Evolutionary conservation across 2,329 filamentous ascomycete species (phyloP).

Genomic region (Aspergillus sp.): DNA sequence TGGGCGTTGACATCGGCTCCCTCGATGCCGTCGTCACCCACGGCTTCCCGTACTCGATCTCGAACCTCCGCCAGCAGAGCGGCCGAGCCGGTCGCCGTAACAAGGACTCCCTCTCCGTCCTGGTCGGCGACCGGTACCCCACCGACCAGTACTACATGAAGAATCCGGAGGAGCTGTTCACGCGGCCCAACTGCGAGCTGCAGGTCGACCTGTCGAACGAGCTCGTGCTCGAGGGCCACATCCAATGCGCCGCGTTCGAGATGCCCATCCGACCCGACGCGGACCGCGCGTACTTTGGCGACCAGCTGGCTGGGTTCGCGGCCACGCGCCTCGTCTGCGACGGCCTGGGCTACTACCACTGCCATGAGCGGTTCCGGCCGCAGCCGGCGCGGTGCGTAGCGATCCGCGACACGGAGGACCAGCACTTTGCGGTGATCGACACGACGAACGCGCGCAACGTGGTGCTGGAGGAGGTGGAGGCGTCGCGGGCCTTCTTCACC

Average conservation of each 20-base stretch:
- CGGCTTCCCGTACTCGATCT: constrained; percentile 93
- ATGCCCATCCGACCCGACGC: constrained; percentile 82
- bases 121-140: constrained; percentile 85
- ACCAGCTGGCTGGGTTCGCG: constrained; percentile 69
- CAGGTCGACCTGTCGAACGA: constrained; percentile 92
- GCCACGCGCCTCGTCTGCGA: constrained; percentile 72
- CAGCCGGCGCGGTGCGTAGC: constrained; percentile 78
- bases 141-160: constrained; percentile 97
- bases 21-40: constrained; percentile 91
- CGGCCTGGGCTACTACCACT: constrained; percentile 80
- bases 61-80: constrained; percentile 91
- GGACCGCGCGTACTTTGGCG: constrained; percentile 77
- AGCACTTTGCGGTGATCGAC: constrained; percentile 93
- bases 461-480: constrained; percentile 93
- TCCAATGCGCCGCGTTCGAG: constrained; percentile 93
- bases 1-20: constrained; percentile 93
- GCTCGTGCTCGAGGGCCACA: constrained; percentile 85
- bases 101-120: constrained; percentile 85
- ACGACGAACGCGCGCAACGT: constrained; percentile 74
- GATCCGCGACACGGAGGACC: constrained; percentile 85
- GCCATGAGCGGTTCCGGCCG: constrained; percentile 82
- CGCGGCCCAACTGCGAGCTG: constrained; percentile 81
- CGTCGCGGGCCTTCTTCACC: constrained; percentile 90
- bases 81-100: constrained; percentile 89
- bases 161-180: constrained; percentile 89